These are phyloP conservation scores for Balansia obtecta DNA, from an alignment of 2,329 filamentous ascomycete genomes.

Conservation along the genomic window DNA sequence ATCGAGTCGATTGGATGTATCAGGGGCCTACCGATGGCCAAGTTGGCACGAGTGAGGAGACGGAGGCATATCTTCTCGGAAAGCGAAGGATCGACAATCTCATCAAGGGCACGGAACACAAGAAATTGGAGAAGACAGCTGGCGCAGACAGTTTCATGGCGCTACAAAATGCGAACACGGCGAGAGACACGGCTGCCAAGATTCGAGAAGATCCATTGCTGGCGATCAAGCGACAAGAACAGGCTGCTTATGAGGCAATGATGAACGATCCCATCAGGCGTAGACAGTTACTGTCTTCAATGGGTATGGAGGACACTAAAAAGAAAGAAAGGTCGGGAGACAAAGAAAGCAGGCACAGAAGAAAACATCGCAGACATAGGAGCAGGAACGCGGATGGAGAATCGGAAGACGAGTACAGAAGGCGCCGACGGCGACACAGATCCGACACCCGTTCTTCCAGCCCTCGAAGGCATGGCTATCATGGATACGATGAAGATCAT, in stretches of 20 bases:
- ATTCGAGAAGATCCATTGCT: constrained; percentile 83
- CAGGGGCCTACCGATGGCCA: constrained; percentile 70
- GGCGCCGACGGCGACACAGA: constrained; percentile 27
- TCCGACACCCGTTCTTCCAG: constrained; percentile 35
- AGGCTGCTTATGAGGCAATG: constrained; percentile 66
- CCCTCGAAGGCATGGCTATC: constrained; percentile 20
- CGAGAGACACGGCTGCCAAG: constrained; percentile 72
- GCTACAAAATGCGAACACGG: constrained; percentile 56
- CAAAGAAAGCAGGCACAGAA: constrained; percentile 17
- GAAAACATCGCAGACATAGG: constrained; percentile 3
- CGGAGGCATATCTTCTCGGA: constrained; percentile 84
- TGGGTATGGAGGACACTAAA: constrained; percentile 40
- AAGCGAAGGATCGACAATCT: constrained; percentile 81
- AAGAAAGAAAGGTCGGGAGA: constrained; percentile 26
- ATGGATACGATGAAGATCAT: constrained; percentile 10
- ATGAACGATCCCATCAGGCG: constrained; percentile 65
- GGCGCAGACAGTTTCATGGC: constrained; percentile 48
- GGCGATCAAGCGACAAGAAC: constrained; percentile 86
- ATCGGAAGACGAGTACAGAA: not conserved
- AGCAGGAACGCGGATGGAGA: constrained; percentile 7
- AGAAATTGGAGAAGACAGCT: constrained; percentile 67
- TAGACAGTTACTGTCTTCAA: constrained; percentile 52
- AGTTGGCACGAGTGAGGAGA: constrained; percentile 70
- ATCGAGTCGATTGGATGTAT: constrained; percentile 98
- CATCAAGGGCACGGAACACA: constrained; percentile 67